Base-by-base conservation (phyloP, 768 basidiomycete genomes). In the Pleurotus djamor region DNA sequence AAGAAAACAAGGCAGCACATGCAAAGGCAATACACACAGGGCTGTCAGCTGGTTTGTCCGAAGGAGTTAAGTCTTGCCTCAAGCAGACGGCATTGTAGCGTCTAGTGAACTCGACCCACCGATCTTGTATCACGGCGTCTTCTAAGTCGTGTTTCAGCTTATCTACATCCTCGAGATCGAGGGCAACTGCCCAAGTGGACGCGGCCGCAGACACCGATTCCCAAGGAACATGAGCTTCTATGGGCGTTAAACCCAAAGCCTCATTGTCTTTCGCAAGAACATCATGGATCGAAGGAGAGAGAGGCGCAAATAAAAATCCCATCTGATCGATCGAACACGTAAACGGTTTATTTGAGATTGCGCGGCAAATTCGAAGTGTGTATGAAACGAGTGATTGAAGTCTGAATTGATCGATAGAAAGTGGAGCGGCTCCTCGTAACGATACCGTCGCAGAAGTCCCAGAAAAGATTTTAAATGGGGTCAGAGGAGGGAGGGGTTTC, bases 41-140 rank as follows among this genome's bases (percentile, higher is more conserved):
- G 59, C 85, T 85, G 66, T 88, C 88, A 21, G 70, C 73, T 7
- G 87, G 87, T 66, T 86, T 86, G 70, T 88, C 89, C 60, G 88
- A 69, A 33, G 93, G 92, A 13, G 80, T 86, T 65, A 95, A 67
- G 69, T 94, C 93, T 17, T 65, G 72, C 52, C 91, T 76, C 35
- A 92, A 69, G 45, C 69, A 72, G 32, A 83, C 67, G 16, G 81
- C 81, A 65, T 79, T 80, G 67, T 88, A 92, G 48, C 91, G 79
- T 60, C 87, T 76, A 2, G 90, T 91, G 65, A 87, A 90, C 67
- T 91, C 90, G n/a, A 84, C 82, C 73, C 77, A 79, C 59, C 91
- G 79, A 65, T 94, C 92, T 70, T 92, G 89, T 36, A 95, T 74
- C 17, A 94, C 74, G 28, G 85, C 82, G 65, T 92, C 89, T 52